Base-by-base conservation (phyloP, 129 eudicot genomes). In the Flaveria ramosissima region DNA sequence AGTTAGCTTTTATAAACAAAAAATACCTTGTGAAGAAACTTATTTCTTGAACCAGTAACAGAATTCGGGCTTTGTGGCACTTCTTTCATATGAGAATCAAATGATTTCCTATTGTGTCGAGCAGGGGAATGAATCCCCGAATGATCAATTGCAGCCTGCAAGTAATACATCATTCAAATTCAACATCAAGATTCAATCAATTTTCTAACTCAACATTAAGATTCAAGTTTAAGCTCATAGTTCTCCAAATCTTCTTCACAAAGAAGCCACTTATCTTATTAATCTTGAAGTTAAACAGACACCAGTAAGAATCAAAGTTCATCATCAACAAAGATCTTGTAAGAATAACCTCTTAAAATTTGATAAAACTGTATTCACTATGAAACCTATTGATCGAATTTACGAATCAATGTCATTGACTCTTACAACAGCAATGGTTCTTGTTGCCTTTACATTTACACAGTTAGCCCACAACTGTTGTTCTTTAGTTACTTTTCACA, bases 11-110 rank as follows among this genome's bases (percentile, higher is more conserved):
- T 11, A 36, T 20, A 42, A 51, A 2, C 7, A 70, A 6, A 57
- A 6, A 57, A 21, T 80, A 94, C 98, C 98, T 94, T 88, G 70
- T 68, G 74, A 30, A 43, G 83, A 68, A 75, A 82, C 78, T 70
- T 90, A 76, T 87, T 85, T 71, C 78, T 84, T 60, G 86, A 88
- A 62, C 90, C 92, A 75, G 83, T 74, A 47, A 83, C 87, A 23
- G 93, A 89, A 63, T 74, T 85, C 52, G 94, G 92, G 84, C 92
- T 89, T n/a, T 85, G 78, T 8, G 79, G 75, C 56, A 81, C 81
- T 77, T 89, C 98, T 79, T 84, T 85, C 24, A 63, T 79, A 9
- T 84, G 83, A 62, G 81, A 79, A 76, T 77, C 78, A 78, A 85
- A 77, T 14, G 69, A 55, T 78, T 76, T 82, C 60, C 90, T 79